Evolutionary conservation across 257 asterid species (phyloP), one percentile per base, ranked within the genome.

Genomic region (Capsicum baccatum): DNA sequence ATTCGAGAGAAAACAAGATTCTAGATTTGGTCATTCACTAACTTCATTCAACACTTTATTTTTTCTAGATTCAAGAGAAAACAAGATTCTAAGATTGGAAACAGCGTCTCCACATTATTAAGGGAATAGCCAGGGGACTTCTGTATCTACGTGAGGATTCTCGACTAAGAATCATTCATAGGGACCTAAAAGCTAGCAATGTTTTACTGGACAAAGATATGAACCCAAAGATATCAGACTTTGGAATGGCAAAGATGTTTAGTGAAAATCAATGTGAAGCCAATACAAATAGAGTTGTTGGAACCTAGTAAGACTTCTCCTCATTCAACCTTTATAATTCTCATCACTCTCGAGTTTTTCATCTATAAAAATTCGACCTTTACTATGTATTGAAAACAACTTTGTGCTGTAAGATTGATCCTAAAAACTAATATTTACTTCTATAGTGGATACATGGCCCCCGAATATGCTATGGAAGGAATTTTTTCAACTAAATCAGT

Each of bases 261-360:
- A 39, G 59, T 8, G 59, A 8, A 59, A 80, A 80, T 37, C 74
- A 60, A 37, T 3, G 42, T 50, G 47, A 42, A 42, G 83, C 60
- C 83, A 80, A 80, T 58, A 80, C 83, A 62, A 80, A 50, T n/a
- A 80, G 74, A 80, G 83, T 80, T 58, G 83, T 80, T 62, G 83
- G 83, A 59, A 80, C 83, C 68, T 80, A 59, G 83, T 80, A 37
- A 80, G 80, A 11, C 50, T 62, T 62, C 69, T 57, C n/a, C 62
- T 39, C 5, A 39, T 21, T 57, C 8, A 14, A 57, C n/a, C 62
- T 8, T 44, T 54, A 74, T 39, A 39, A 2, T 39, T 39, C 42
- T 39, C 42, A 39, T 39, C 42, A 39, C 42, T 39, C 42, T 2
- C 0, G 42, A 39, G 42, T 39, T 39, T 39, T 39, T 39, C 42